Base-by-base conservation (phyloP, 1,284 basidiomycete genomes). In the Cutaneotrichosporon cavernicola region DNA sequence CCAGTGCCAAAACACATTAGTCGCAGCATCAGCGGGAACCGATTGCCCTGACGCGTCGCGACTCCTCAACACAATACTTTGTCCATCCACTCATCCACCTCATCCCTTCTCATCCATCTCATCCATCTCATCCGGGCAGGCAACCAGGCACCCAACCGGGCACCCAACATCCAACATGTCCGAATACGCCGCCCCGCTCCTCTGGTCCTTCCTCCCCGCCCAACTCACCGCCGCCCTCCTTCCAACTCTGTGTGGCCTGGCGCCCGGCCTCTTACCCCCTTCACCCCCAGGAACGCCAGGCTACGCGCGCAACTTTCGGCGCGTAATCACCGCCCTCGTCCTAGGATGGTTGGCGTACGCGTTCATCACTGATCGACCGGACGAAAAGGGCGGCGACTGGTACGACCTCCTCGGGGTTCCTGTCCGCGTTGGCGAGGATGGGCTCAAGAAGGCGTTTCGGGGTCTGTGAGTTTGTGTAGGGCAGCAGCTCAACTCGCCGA, bases 331-430 rank as follows among this genome's bases (percentile, higher is more conserved):
- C 4, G 58, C 64, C 11, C 47, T 89, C 69, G 83, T 90, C 6
- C 68, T 85, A 11, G 85, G 89, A 46, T 87, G 91, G 64, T 80
- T 89, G 10, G 83, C 83, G 5, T 93, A 90, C 73, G 86, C 92
- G 5, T 72, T 84, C 13, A 90, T 88, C 76, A 89, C 86, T 49
- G 60, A 60, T 9, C 14, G 81, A 90, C 62, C 69, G 38, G 79
- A 86, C 61, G 84, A 47, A 34, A 21, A 52, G 31, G n/a, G 58
- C 85, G 78, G 79, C n/a, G 80, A 84, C 2, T 91, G 88, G 79
- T 94, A 93, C 76, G 83, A 89, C 65, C 82, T 90, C 16, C 85
- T 94, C 13, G 86, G 85, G 2, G 87, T 91, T 0, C 68, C 78
- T 4, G 84, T 86, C 5, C 79, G 81, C 30, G 88, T 87, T 0